These are phyloP conservation scores for Sporothrix brunneoviolacea DNA, from an alignment of 2,329 filamentous ascomycete genomes.

Conservation along the genomic window DNA sequence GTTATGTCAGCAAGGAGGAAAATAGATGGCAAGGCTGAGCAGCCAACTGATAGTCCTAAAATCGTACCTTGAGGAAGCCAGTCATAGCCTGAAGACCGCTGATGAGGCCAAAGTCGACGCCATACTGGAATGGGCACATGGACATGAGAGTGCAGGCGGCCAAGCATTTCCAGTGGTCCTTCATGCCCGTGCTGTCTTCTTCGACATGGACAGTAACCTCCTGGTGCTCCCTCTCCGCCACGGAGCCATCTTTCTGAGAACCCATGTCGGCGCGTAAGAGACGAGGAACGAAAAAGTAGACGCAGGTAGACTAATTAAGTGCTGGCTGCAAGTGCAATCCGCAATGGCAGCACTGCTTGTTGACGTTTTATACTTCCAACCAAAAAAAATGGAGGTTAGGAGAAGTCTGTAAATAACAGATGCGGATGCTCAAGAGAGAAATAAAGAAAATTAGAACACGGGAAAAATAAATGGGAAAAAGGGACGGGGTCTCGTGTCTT, in stretches of 20 bases:
- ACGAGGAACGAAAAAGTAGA: neutral
- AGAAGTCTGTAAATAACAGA: neutral
- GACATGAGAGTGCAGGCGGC: conserved; percentile 40
- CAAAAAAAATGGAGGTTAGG: neutral
- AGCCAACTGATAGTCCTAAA: no score
- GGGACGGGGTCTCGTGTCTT: neutral
- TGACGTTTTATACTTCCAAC: no score
- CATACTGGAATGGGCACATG: conserved; percentile 46
- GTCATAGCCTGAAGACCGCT: conserved; percentile 28
- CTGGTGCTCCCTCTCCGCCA: conserved; percentile 6
- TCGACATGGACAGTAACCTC: neutral
- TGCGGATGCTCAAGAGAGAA: neutral
- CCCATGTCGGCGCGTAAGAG: no score
- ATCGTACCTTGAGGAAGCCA: conserved; percentile 37
- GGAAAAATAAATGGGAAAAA: neutral
- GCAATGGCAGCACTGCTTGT: no score
- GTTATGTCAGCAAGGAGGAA: neutral
- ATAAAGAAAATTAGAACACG: neutral
- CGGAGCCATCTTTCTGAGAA: conserved; percentile 3
- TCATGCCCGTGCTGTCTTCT: conserved; percentile 19
- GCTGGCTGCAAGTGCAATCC: no score
- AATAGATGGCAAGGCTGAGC: neutral
- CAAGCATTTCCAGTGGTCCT: conserved; percentile 27
- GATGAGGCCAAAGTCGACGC: conserved; percentile 29
- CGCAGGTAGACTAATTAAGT: neutral